Conservation (phyloP, 1,139 yeast species). For the Diutina siamensis region DNA sequence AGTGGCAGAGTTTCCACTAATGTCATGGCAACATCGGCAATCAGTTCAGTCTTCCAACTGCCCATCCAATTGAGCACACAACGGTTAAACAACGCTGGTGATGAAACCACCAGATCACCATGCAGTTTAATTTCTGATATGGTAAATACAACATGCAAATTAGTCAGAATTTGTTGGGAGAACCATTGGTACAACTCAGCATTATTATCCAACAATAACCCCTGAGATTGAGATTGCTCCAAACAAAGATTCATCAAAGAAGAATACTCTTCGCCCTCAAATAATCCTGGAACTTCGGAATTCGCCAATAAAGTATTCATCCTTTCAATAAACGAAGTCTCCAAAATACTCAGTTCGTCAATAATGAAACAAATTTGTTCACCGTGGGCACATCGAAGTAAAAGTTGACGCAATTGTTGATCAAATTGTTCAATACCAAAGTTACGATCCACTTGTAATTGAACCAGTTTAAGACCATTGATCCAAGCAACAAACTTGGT, state of each 20-base stretch:
- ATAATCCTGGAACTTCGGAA: constrained; percentile 86
- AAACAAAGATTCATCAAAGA: constrained; percentile 44
- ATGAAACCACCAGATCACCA: constrained; percentile 39
- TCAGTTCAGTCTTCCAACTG: constrained; percentile 51
- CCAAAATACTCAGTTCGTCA: constrained; percentile 71
- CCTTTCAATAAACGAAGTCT: constrained; percentile 73
- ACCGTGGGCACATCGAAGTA: constrained; percentile 38
- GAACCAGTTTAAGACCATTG: constrained; percentile 58
- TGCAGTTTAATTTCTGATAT: constrained; percentile 36
- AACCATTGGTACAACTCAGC: constrained; percentile 76
- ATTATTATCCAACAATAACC: constrained; percentile 53
- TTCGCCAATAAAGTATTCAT: constrained; percentile 90
- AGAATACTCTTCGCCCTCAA: constrained; percentile 61
- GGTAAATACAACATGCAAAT: constrained; percentile 77
- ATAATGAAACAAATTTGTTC: constrained; percentile 63
- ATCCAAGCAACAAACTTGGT: constrained; percentile 86
- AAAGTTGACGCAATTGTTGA: constrained; percentile 40
- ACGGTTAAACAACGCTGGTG: constrained; percentile 87
- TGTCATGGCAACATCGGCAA: constrained; percentile 38
- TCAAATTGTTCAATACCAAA: constrained; percentile 62
- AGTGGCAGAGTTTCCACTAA: constrained; percentile 17
- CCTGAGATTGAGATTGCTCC: constrained; percentile 49
- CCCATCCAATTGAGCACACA: constrained; percentile 92
- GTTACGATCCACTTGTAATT: constrained; percentile 43
- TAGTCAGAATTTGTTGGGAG: constrained; percentile 49